Evolutionary conservation across 2,329 filamentous ascomycete species (phyloP).

Genomic region (Cladosporium sp.): DNA sequence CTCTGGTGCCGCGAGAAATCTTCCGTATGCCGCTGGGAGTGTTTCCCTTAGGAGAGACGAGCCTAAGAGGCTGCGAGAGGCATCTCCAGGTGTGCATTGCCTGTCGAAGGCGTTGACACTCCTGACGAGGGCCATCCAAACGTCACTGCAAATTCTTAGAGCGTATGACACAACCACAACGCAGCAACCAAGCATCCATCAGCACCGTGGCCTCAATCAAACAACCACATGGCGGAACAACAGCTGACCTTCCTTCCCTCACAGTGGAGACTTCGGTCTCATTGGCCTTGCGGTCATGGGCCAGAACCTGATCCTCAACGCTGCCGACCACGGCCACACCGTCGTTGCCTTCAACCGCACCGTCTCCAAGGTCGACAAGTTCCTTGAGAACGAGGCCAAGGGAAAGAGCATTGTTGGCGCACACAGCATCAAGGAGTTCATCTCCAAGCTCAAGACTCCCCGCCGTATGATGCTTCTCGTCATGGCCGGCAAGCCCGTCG

Average conservation of each 20-base stretch:
- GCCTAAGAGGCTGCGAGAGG: not conserved
- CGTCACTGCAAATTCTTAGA: conserved; percentile 12
- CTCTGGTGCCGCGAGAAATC: not conserved
- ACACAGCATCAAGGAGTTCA: conserved; percentile 90
- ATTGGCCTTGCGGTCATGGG: conserved; percentile 56
- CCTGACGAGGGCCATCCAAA: not conserved
- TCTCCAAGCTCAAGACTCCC: conserved; percentile 94
- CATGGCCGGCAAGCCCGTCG: conserved; percentile 96
- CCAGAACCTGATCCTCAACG: conserved; percentile 58
- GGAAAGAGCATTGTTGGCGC: conserved; percentile 94
- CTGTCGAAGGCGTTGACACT: not conserved
- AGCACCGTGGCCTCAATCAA: not conserved
- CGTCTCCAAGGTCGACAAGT: conserved; percentile 90
- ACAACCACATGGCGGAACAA: not conserved
- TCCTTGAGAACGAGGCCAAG: conserved; percentile 48
- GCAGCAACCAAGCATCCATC: not conserved
- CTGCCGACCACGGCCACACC: conserved; percentile 72
- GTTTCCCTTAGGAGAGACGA: not conserved
- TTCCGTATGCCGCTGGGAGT: not conserved
- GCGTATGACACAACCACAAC: conserved; percentile 11
- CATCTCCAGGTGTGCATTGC: not conserved
- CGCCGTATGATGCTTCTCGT: conserved; percentile 98
- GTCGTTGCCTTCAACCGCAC: conserved; percentile 99
- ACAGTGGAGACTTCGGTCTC: conserved; percentile 55
- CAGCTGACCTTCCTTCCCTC: conserved; percentile 26